Conservation (phyloP, 352 stramenopile species). For the Pythium rishiriense region DNA sequence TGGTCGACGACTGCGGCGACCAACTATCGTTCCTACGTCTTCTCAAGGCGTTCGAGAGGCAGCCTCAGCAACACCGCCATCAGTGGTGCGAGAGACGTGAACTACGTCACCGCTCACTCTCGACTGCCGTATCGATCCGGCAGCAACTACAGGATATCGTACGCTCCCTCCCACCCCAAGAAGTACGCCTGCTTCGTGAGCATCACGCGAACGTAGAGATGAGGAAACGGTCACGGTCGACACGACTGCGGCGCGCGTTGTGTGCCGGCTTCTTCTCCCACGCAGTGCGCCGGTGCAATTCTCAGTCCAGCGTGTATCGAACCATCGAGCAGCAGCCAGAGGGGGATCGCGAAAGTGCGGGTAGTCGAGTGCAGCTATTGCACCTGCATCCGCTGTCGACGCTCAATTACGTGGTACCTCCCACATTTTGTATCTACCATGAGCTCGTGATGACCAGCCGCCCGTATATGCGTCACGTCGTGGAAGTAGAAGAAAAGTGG, state of each 20-base stretch:
- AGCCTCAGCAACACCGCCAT: slow-evolving; percentile 27
- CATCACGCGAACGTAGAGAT: neutral
- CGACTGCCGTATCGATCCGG: slow-evolving; percentile 49
- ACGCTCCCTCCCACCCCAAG: slow-evolving; percentile 28
- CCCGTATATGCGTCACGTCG: slow-evolving; percentile 60
- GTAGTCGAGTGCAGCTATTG: slow-evolving; percentile 41
- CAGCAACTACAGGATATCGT: slow-evolving; percentile 68
- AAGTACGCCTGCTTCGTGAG: slow-evolving; percentile 29
- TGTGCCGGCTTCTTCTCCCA: slow-evolving; percentile 77
- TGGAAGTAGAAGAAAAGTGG: slow-evolving; percentile 56
- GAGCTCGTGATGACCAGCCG: slow-evolving; percentile 76
- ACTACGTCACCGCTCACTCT: slow-evolving; percentile 54
- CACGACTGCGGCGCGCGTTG: slow-evolving; percentile 23
- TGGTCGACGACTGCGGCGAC: slow-evolving; percentile 58
- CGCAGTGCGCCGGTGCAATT: slow-evolving; percentile 53
- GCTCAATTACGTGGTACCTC: slow-evolving; percentile 45
- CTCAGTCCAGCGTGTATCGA: slow-evolving; percentile 60
- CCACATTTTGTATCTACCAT: slow-evolving; percentile 64
- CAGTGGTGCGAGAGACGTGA: slow-evolving; percentile 56
- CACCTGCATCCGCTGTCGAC: slow-evolving; percentile 70
- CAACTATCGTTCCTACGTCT: slow-evolving; percentile 56
- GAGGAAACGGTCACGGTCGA: slow-evolving; percentile 8
- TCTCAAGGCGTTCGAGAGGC: slow-evolving; percentile 41
- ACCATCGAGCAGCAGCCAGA: slow-evolving; percentile 9
- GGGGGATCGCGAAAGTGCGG: neutral